A percentile compares a stretch with the other conserved stretches of the same genome.
Conservation (phyloP, 2,329 filamentous ascomycete species). For the Neofusicoccum ribis region DNA sequence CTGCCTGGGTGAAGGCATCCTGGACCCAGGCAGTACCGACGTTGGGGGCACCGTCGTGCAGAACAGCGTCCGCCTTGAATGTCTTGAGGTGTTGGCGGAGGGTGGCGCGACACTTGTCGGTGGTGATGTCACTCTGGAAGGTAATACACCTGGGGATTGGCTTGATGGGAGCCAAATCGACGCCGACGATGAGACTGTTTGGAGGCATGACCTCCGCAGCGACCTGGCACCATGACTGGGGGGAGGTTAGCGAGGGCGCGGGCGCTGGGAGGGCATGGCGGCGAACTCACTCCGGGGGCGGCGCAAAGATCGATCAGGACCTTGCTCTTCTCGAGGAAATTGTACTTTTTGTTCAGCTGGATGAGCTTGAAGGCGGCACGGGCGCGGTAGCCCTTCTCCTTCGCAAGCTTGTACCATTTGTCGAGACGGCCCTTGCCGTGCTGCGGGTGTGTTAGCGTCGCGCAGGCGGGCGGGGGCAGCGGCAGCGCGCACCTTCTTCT, state of each 20-base stretch:
- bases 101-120: constrained; percentile 89
- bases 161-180: constrained; percentile 94
- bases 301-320: constrained; percentile 97
- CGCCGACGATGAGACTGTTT: constrained; percentile 86
- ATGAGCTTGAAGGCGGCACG: constrained; percentile 97
- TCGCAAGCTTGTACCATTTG: constrained; percentile 98
- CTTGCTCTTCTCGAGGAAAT: constrained; percentile 94
- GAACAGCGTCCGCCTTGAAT: constrained; percentile 91
- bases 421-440: constrained; percentile 97
- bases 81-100: constrained; percentile 89
- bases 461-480: neutral
- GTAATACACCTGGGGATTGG: constrained; percentile 90
- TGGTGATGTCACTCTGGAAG: constrained; percentile 97
- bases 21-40: constrained; percentile 98
- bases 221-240: constrained; percentile 89
- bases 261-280: neutral
- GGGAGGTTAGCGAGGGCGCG: neutral
- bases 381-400: constrained; percentile 96
- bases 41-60: constrained; percentile 97
- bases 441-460: constrained; percentile 40
- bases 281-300: constrained; percentile 76
- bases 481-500: constrained; percentile 69
- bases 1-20: constrained; percentile 96
- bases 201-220: constrained; percentile 92
- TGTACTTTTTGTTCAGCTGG: constrained; percentile 98